Percentiles rank a stretch among this genome's conserved stretches.
phyloP scores from a whole-genome alignment of 2,329 filamentous ascomycete genomes.

The Fusarium chuoi region DNA sequence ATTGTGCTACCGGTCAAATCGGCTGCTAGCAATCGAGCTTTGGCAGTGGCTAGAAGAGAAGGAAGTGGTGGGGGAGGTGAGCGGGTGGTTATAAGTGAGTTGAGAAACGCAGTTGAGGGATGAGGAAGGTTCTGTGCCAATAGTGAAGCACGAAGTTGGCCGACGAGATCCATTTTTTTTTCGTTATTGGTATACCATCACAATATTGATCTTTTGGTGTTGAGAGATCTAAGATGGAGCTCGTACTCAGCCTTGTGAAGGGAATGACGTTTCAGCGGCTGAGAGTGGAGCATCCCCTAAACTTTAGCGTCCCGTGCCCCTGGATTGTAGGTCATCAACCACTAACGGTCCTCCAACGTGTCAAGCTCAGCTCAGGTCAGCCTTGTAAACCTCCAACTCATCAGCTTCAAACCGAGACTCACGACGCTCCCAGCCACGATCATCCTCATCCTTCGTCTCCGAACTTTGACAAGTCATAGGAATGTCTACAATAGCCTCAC shows the following conservation, averaged over 20 bases:
- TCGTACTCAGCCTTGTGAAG: conserved; percentile 30
- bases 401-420: neutral
- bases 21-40: conserved; percentile 80
- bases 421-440: neutral
- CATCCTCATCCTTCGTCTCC: neutral
- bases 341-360: conserved; percentile 37
- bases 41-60: conserved; percentile 80
- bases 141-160: conserved; percentile 65
- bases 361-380: conserved; percentile 25
- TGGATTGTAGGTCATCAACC: conserved; percentile 22
- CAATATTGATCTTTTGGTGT: conserved; percentile 10
- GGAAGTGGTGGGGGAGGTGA: conserved; percentile 70
- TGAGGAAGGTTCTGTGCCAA: conserved; percentile 64
- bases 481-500: conserved; percentile 74
- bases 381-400: conserved; percentile 25
- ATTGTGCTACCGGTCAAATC: conserved; percentile 72
- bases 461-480: conserved; percentile 8
- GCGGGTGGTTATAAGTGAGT: conserved; percentile 66
- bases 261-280: conserved; percentile 42
- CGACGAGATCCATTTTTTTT: conserved; percentile 45
- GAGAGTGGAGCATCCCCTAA: conserved; percentile 29
- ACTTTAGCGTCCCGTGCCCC: conserved; percentile 32
- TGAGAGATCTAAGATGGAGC: conserved; percentile 6
- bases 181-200: conserved; percentile 8
- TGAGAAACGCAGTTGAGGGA: conserved; percentile 69